Evolutionary conservation across 176 grass and related monocot species (phyloP).

Genomic region (Cenchrus fungigraminus): DNA sequence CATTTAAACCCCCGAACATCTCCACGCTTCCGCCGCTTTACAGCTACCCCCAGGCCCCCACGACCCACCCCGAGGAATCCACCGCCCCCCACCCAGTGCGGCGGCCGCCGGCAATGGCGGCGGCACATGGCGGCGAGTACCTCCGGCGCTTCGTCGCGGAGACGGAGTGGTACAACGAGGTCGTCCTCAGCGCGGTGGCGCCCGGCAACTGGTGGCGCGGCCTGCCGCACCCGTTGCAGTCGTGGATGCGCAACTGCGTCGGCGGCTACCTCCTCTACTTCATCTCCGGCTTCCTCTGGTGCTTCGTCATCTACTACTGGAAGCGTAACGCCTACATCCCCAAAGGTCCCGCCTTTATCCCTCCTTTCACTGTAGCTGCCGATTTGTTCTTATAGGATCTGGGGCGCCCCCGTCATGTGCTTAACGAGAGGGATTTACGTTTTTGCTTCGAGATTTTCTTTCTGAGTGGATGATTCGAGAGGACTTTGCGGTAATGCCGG

Average conservation of each 20-base stretch:
- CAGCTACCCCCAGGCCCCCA: neutral
- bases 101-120: slow-evolving; percentile 48
- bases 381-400: slow-evolving; percentile 23
- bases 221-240: slow-evolving; percentile 74
- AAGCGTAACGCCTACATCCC: slow-evolving; percentile 90
- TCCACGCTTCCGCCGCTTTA: slow-evolving; percentile 16
- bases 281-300: slow-evolving; percentile 89
- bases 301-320: slow-evolving; percentile 94
- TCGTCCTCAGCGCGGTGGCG: slow-evolving; percentile 61
- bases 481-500: slow-evolving; percentile 4
- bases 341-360: slow-evolving; percentile 56
- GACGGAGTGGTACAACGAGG: slow-evolving; percentile 86
- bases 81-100: neutral
- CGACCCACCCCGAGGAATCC: neutral
- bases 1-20: slow-evolving; percentile 26
- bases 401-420: neutral
- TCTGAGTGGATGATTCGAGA: neutral
- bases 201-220: slow-evolving; percentile 70
- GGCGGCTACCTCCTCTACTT: slow-evolving; percentile 73
- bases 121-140: slow-evolving; percentile 39
- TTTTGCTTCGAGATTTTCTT: neutral
- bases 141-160: slow-evolving; percentile 66
- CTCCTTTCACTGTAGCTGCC: neutral
- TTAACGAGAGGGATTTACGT: neutral
- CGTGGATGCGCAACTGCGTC: slow-evolving; percentile 93